Evolutionary conservation across 1,284 basidiomycete genomes (phyloP), one percentile per base, ranked within the genome.

Genomic region (Puccinia triticina): DNA sequence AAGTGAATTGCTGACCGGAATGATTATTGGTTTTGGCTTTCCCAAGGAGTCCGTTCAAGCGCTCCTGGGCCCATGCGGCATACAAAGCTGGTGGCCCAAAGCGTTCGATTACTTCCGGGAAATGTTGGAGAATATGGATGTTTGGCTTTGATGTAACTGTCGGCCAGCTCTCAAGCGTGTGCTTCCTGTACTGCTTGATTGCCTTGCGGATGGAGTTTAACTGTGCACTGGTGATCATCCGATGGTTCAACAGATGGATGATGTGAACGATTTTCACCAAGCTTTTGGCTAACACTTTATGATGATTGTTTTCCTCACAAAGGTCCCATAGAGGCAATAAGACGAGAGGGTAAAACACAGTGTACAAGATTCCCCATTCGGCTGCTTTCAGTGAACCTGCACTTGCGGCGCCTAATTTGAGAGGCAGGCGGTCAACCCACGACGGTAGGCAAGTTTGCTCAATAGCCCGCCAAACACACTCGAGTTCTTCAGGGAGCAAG

Each of bases 71-170:
- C 74, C 74, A 76, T 32, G 74, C 74, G 14, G 53, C 74, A 57
- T 40, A 57, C 8, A 29, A 76, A 37, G 74, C 53, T n/a, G 74
- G 74, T 40, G 74, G 74, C 4, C 74, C 74, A 76, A 76, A 76
- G n/a, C 50, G 21, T 26, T 53, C 50, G 59, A 61, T 61, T 12
- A 76, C 37, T 23, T 76, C 74, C 1, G 74, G 34, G 50, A 37
- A 59, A 61, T 76, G 74, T 21, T 76, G 74, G 8, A 26, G 50
- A 40, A 59, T 43, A 61, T 76, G 74, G 8, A 76, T 29, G 26
- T 76, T 76, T 2, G 74, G 50, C 40, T 76, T 76, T 16, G 57
- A 34, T 2, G 10, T 76, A 11, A 76, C 55, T 40, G 61, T 46
- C 10, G 26, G 50, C 48, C 72, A 74, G 48, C 29, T 50, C 10